Evolutionary conservation across 2,329 filamentous ascomycete species (phyloP).

Genomic region (Sphaerulina musiva): DNA sequence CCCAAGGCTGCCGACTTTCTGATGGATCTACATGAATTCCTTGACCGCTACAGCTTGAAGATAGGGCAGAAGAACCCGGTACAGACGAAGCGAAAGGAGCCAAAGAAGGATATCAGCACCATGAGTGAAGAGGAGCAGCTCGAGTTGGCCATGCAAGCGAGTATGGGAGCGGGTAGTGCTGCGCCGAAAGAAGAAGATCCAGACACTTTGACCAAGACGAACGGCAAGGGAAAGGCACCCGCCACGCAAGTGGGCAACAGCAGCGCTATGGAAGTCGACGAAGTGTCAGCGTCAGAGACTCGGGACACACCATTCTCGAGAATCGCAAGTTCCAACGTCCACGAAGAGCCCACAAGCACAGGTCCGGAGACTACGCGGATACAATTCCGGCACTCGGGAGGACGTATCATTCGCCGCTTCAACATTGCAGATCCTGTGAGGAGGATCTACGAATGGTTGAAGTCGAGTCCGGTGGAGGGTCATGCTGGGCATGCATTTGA

Average conservation of each 20-base stretch:
- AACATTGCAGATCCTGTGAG: constrained; percentile 66
- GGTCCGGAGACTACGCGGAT: constrained; percentile 73
- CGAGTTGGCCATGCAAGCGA: constrained; percentile 86
- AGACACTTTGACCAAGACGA: constrained; percentile 71
- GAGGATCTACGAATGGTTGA: constrained; percentile 93
- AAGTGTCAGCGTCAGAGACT: constrained; percentile 15
- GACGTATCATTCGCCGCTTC: constrained; percentile 84
- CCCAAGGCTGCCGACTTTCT: constrained; percentile 73
- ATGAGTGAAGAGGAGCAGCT: constrained; percentile 98
- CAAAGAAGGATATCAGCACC: constrained; percentile 64
- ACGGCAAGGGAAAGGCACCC: constrained; percentile 52
- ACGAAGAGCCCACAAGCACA: constrained; percentile 64
- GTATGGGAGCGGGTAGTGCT: constrained; percentile 54
- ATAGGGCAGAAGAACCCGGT: constrained; percentile 89
- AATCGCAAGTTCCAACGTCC: constrained; percentile 67
- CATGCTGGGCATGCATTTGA: constrained; percentile 76
- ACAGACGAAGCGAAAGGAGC: constrained; percentile 64
- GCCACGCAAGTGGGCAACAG: constrained; percentile 31
- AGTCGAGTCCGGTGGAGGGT: constrained; percentile 75
- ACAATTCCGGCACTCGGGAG: constrained; percentile 81
- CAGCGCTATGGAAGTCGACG: constrained; percentile 3
- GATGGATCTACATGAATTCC: constrained; percentile 85
- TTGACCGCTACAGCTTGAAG: constrained; percentile 92
- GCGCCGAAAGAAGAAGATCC: constrained; percentile 64
- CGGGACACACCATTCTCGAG: constrained; percentile 51